Conservation (phyloP, 495 filamentous ascomycete species). For the Cercophora sp. region DNA sequence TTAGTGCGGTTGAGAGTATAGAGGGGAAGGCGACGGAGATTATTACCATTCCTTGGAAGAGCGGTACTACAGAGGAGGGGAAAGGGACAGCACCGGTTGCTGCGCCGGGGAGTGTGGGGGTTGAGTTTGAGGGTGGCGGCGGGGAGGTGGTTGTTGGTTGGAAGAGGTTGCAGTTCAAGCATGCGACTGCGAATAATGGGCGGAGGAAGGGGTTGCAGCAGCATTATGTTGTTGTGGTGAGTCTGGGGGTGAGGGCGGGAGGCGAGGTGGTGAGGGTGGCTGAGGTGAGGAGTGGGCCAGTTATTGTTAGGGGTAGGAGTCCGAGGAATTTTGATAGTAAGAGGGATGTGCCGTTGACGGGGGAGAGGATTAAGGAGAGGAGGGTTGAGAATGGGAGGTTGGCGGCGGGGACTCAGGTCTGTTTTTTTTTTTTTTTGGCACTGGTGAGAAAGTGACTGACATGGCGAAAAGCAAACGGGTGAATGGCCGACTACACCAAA, state of each 20-base stretch:
- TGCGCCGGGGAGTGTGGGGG: slow-evolving; percentile 58
- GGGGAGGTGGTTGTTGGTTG: slow-evolving; percentile 78
- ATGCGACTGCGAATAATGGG: slow-evolving; percentile 83
- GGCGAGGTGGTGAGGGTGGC: slow-evolving; percentile 55
- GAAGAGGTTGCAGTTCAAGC: slow-evolving; percentile 89
- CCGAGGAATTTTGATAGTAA: slow-evolving; percentile 66
- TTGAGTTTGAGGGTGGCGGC: slow-evolving; percentile 59
- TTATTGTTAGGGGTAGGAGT: slow-evolving; percentile 65
- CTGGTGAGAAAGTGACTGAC: neutral
- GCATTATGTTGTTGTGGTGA: slow-evolving; percentile 65
- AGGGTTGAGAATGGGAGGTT: slow-evolving; percentile 15
- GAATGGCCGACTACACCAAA: slow-evolving; percentile 26
- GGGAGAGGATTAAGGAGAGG: slow-evolving; percentile 36
- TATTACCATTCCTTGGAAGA: slow-evolving; percentile 92
- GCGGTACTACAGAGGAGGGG: slow-evolving; percentile 39
- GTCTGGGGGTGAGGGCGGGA: slow-evolving; percentile 53
- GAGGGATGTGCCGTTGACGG: slow-evolving; percentile 61
- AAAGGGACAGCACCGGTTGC: slow-evolving; percentile 35
- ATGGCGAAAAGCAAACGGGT: neutral
- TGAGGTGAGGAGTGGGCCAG: slow-evolving; percentile 60
- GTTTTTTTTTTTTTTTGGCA: neutral
- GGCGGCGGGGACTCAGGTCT: slow-evolving; percentile 28
- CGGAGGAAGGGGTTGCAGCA: slow-evolving; percentile 67
- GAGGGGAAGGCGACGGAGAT: slow-evolving; percentile 86
- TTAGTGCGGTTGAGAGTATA: slow-evolving; percentile 86